Base-by-base conservation (phyloP, 2,329 filamentous ascomycete genomes). In the Scedosporium minutisporum region DNA sequence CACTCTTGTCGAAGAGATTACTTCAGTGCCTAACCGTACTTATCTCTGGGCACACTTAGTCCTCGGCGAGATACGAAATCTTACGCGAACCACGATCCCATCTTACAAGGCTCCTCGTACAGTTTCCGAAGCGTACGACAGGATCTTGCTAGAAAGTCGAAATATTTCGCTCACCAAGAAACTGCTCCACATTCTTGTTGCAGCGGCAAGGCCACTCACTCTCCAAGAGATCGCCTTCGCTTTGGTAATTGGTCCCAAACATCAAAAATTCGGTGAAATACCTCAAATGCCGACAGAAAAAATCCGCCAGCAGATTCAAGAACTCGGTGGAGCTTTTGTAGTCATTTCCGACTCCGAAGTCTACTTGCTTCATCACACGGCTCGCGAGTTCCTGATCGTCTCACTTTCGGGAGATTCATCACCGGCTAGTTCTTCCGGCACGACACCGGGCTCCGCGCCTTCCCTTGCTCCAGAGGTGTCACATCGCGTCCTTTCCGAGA, bases 301-400 rank as follows among this genome's bases (percentile, higher is more conserved):
- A 1, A 64, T 69, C 18, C 33, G 25, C 2, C 7, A 59, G 6
- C 51, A 64, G 10, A 64, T 71, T 16, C 61, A 71, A n/a, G 62
- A 69, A 2, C 62, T 65, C 0, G 75, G 72, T 62, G 69, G 73
- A 21, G 71, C 73, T 6, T 75, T 76, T 64, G 66, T 74, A 0
- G 67, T 65, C 18, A 58, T 71, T 41, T 64, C 18, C 14, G 63
- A 68, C 23, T 48, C 46, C n/a, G 70, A 64, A 6, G 65, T 71
- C 21, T 68, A 65, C 65, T 63, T 71, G 23, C 65, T 73, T 27
- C 70, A 74, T 57, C 69, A 73, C 61, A 71, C 71, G 7, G 70
- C 69, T 7, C 71, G 70, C 64, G 71, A 72, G 53, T 73, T 71
- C 44, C 66, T 73, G 38, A 33, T 9, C 6, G 57, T 62, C 21